These are phyloP conservation scores for Sedum album DNA, from an alignment of 164 flowering plant species.

Conservation along the genomic window DNA sequence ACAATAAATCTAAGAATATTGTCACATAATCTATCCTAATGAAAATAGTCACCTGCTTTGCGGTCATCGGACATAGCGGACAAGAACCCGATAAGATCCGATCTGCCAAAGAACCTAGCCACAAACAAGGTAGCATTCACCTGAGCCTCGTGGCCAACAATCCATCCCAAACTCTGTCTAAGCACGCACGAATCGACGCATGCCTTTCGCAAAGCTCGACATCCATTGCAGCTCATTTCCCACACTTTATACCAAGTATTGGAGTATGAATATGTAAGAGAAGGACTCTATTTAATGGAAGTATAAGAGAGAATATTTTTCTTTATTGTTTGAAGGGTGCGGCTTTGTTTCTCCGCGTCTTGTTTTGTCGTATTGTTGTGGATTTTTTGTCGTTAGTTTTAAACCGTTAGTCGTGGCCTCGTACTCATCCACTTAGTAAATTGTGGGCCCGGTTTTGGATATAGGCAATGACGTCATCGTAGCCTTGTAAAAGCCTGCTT, in stretches of 20 bases:
- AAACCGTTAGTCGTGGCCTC: constrained; percentile 13
- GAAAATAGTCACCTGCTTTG: constrained; percentile 39
- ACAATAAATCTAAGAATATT: not conserved
- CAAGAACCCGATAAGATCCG: constrained; percentile 69
- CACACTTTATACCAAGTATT: not conserved
- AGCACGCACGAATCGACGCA: constrained; percentile 70
- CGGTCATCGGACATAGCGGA: constrained; percentile 55
- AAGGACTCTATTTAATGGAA: constrained; percentile 13
- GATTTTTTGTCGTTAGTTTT: constrained; percentile 5
- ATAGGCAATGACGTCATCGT: not conserved
- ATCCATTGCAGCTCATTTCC: constrained; percentile 85
- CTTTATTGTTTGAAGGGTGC: constrained; percentile 31
- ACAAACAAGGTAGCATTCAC: constrained; percentile 75
- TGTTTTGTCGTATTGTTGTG: constrained; percentile 2
- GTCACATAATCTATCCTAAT: not conserved
- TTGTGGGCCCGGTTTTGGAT: constrained; percentile 2
- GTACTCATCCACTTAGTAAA: not conserved
- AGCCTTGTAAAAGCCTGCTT: not conserved
- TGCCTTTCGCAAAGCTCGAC: constrained; percentile 70
- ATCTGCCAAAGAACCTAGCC: constrained; percentile 83
- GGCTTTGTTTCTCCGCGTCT: constrained; percentile 36
- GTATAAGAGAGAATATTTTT: constrained; percentile 19
- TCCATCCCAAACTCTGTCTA: constrained; percentile 60
- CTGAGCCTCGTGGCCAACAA: constrained; percentile 57
- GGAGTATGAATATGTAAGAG: not conserved